Percentiles rank a stretch among this genome's conserved stretches.
These are phyloP conservation scores for Salvia sclarea DNA, from an alignment of 305 asterid species.

Conservation along the genomic window DNA sequence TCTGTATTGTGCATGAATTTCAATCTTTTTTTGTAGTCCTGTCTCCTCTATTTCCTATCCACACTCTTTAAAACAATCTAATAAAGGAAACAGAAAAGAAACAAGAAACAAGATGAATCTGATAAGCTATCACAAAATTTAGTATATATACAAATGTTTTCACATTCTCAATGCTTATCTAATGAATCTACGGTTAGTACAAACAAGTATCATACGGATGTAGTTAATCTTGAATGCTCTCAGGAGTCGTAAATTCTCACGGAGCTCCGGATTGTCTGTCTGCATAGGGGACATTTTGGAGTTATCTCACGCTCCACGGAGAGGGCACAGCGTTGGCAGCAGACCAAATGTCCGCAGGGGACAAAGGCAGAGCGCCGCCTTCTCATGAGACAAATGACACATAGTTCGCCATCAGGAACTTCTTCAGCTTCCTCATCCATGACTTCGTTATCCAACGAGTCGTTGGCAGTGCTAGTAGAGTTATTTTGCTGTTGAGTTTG, in stretches of 20 bases:
- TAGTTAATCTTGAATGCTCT: conserved; percentile 17
- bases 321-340: conserved; percentile 85
- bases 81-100: background rate
- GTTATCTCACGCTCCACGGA: conserved; percentile 62
- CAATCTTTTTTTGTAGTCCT: conserved; percentile 6
- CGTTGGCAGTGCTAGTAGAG: conserved; percentile 33
- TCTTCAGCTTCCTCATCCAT: conserved; percentile 66
- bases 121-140: background rate
- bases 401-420: conserved; percentile 75
- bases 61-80: background rate
- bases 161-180: background rate
- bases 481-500: conserved; percentile 43
- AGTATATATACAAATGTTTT: background rate
- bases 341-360: conserved; percentile 91
- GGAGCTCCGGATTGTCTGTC: conserved; percentile 65
- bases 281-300: conserved; percentile 85
- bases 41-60: background rate
- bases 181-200: background rate
- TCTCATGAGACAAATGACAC: conserved; percentile 77
- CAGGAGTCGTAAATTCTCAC: conserved; percentile 80
- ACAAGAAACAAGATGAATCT: conserved; percentile 1
- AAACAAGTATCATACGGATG: background rate
- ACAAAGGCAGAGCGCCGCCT: conserved; percentile 81
- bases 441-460: conserved; percentile 33
- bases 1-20: background rate